Conservation (phyloP, 2,329 filamentous ascomycete genomes). For the Aspergillus awamori region DNA sequence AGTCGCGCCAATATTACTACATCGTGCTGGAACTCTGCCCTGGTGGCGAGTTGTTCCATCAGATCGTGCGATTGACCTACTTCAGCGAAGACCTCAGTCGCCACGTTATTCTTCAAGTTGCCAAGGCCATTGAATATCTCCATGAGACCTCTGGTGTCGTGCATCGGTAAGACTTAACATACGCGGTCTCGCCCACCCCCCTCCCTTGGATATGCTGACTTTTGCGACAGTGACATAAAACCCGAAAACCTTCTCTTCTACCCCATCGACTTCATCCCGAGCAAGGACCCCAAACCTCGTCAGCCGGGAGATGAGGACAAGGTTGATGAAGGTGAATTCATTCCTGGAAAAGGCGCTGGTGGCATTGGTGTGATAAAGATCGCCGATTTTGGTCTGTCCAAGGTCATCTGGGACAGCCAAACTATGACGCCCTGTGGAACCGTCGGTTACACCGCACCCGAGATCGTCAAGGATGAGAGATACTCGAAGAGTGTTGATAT, state of each 20-base stretch:
- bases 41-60: conserved; percentile 95
- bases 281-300: conserved; percentile 76
- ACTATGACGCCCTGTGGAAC: conserved; percentile 99
- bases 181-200: background rate
- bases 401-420: conserved; percentile 96
- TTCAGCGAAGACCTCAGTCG: conserved; percentile 95
- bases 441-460: conserved; percentile 94
- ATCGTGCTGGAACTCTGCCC: conserved; percentile 94
- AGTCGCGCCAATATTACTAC: conserved; percentile 95
- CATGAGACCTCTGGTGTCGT: conserved; percentile 95
- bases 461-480: conserved; percentile 98
- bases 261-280: conserved; percentile 78
- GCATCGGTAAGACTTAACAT: conserved; percentile 71
- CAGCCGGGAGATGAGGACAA: conserved; percentile 95
- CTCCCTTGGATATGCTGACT: background rate
- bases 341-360: conserved; percentile 77
- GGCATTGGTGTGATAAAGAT: conserved; percentile 97
- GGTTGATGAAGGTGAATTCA: conserved; percentile 92
- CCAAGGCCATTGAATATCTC: conserved; percentile 89
- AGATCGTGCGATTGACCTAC: conserved; percentile 96
- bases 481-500: conserved; percentile 99
- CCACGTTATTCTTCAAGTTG: conserved; percentile 93
- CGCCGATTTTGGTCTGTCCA: conserved; percentile 95
- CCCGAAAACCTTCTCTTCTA: conserved; percentile 96
- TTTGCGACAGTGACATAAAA: conserved; percentile 67